These are phyloP conservation scores for Limonium bicolor DNA, from an alignment of 148 eudicot genomes.

Conservation along the genomic window DNA sequence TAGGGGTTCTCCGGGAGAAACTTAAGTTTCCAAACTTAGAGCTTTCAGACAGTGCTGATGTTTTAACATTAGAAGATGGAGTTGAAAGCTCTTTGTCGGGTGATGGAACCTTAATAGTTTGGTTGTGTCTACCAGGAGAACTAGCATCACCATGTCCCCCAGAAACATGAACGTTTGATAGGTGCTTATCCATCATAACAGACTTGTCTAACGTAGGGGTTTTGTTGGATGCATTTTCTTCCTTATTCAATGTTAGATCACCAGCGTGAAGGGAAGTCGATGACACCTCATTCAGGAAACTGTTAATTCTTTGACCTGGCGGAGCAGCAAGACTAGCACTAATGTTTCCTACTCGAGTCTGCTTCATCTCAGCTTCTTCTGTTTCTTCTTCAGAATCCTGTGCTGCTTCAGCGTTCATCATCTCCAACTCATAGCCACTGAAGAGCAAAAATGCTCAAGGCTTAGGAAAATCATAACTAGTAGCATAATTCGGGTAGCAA, in stretches of 20 bases:
- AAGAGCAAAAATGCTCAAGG: background rate
- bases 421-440: constrained; percentile 78
- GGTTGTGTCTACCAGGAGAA: constrained; percentile 6
- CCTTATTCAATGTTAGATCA: constrained; percentile 9
- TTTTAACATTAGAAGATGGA: constrained; percentile 18
- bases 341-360: constrained; percentile 8
- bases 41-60: constrained; percentile 12
- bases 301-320: constrained; percentile 8
- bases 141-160: constrained; percentile 11
- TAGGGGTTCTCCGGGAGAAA: constrained; percentile 25
- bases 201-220: constrained; percentile 6
- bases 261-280: constrained; percentile 8
- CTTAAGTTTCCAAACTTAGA: constrained; percentile 13
- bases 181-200: constrained; percentile 11
- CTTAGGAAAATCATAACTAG: too few species aligned
- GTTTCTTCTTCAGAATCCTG: constrained; percentile 83
- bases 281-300: constrained; percentile 14
- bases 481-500: too few species aligned
- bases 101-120: constrained; percentile 3
- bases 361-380: constrained; percentile 11
- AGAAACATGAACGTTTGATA: constrained; percentile 6
- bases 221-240: constrained; percentile 17
- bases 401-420: constrained; percentile 68
- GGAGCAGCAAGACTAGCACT: constrained; percentile 15
- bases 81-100: constrained; percentile 15